Conservation (phyloP, 345 rosid species). For the Barbarea vulgaris region DNA sequence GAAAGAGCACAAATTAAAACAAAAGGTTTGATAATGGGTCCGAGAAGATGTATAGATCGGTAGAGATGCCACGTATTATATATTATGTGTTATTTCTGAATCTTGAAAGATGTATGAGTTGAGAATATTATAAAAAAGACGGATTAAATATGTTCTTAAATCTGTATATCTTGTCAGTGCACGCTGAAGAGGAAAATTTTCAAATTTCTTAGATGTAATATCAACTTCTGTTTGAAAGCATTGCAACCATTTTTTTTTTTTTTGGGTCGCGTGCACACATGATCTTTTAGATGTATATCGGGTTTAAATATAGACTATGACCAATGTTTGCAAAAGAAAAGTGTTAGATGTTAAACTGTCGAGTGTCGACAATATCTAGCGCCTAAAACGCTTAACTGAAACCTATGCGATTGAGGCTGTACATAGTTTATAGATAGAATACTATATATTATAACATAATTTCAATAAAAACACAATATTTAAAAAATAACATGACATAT, state of each 20-base stretch:
- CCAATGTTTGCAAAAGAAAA: not conserved
- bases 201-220: not conserved
- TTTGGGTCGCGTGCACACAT: not conserved
- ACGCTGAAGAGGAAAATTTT: not conserved
- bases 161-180: not conserved
- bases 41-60: conserved; percentile 1
- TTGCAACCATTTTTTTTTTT: not conserved
- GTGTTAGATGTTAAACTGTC: not conserved
- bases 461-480: too few relatives aligned
- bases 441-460: too few relatives aligned
- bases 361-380: too few relatives aligned
- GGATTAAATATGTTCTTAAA: not conserved
- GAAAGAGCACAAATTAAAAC: conserved; percentile 8
- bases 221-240: not conserved
- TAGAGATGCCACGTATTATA: not conserved
- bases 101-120: not conserved
- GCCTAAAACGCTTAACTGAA: too few relatives aligned
- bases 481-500: too few relatives aligned
- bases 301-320: not conserved
- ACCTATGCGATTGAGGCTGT: too few relatives aligned
- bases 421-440: too few relatives aligned
- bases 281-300: too few relatives aligned
- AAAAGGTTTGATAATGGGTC: conserved; percentile 18
- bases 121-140: not conserved
- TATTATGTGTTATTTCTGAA: not conserved